phyloP scores from a whole-genome alignment of 495 filamentous ascomycete species.

The Neurospora tetraspora region DNA sequence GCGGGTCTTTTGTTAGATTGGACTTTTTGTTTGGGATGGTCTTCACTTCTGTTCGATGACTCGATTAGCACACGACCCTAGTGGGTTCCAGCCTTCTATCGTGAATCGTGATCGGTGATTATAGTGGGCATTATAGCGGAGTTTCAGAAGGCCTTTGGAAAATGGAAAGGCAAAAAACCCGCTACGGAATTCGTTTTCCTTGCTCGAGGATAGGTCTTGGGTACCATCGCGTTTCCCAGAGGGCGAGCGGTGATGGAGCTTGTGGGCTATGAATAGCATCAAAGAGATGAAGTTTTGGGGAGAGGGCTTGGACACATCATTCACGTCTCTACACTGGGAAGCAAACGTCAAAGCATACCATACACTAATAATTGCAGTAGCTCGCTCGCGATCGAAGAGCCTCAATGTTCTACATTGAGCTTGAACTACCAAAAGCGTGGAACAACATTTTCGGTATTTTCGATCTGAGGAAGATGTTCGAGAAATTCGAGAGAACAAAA shows the following conservation, averaged over 20 bases:
- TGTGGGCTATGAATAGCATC: neutral
- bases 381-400: neutral
- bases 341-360: neutral
- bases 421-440: neutral
- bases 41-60: neutral
- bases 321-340: neutral
- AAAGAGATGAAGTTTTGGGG: neutral
- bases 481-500: neutral
- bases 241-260: neutral
- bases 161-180: neutral
- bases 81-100: neutral
- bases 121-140: neutral
- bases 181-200: neutral
- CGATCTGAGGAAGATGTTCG: neutral
- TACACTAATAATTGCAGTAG: neutral
- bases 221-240: neutral
- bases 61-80: neutral
- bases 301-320: neutral
- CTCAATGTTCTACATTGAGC: neutral
- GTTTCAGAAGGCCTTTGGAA: neutral
- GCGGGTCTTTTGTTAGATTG: neutral
- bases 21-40: neutral
- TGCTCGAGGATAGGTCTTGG: neutral
- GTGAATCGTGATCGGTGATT: neutral
- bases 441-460: neutral